Conservation (phyloP, 352 stramenopile genomes). For the Globisporangium recalcitrans region DNA sequence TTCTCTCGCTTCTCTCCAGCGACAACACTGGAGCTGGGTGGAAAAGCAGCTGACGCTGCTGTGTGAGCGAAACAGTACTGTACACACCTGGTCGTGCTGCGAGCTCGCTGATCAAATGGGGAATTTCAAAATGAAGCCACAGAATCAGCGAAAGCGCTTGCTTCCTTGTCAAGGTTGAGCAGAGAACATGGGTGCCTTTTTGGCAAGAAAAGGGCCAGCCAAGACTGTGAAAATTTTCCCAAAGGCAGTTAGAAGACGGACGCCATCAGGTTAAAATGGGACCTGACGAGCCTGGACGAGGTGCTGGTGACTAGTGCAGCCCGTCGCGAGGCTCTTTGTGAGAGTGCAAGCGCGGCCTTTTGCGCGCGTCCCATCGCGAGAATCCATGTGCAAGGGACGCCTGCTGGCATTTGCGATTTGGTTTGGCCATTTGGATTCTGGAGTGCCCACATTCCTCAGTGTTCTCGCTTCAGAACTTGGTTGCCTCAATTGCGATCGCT, state of each 20-base stretch:
- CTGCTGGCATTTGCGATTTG: not conserved
- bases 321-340: not conserved
- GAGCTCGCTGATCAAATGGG: not conserved
- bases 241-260: not conserved
- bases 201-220: not conserved
- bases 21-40: not conserved
- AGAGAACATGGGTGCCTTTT: conserved; percentile 7
- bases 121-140: conserved; percentile 6
- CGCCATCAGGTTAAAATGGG: not conserved
- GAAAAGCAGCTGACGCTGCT: conserved; percentile 1
- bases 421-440: too few relatives aligned
- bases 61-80: not conserved
- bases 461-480: not conserved
- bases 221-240: not conserved
- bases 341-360: not conserved
- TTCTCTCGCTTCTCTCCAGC: conserved; percentile 2
- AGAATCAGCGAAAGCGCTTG: not conserved
- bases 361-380: not conserved
- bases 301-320: not conserved
- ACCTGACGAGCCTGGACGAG: not conserved
- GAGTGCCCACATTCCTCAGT: not conserved
- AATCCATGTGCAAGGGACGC: not conserved
- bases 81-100: not conserved
- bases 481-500: not conserved
- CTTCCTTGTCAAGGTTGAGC: not conserved